Base-by-base conservation (phyloP, 768 basidiomycete genomes). In the Sporobolomyces pararoseus region DNA sequence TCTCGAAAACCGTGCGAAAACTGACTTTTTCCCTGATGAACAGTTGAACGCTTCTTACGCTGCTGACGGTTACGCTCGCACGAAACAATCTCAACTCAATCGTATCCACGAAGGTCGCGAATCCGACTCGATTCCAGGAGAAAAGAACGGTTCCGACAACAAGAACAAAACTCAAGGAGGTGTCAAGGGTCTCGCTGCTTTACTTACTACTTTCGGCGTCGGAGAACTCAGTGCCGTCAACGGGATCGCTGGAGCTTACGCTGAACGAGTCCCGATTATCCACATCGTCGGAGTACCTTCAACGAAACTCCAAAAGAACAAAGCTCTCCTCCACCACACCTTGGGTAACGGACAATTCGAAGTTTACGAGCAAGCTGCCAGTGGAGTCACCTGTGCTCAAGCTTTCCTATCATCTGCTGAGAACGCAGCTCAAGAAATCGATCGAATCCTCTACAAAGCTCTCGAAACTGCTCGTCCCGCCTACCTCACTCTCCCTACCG, bases 11-110 rank as follows among this genome's bases (percentile, higher is more conserved):
- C 55, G 2, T n/a, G 35, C 19, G 7, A 23, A 47, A 47, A 23
- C 46, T 47, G 46, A 47, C 21, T 47, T 47, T 7, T 23, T 12
- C 46, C 21, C 46, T 37, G 35, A 77, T 62, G 78, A 79, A 69
- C 89, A 92, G 77, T 82, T 93, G 54, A 90, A 93, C 72, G 89
- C 90, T 0, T 84, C 90, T 0, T 96, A 96, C 79, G 93, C 93
- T 21, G 90, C 90, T 0, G 76, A 76, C 29, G 93, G 93, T 16
- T 95, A 95, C 79, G 90, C 93, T 25, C 85, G 94, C 66, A 86
- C 93, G 61, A 94, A 91, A 73, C 85, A 87, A 50, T 70, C 58
- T 42, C 74, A 78, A 53, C 75, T 65, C 16, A 66, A 61, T 52
- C 25, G 46, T 13, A 16, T 14, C 46, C 39, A 50, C 49, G 65